Percentiles rank a stretch among this genome's conserved stretches.
Evolutionary conservation across 2,329 filamentous ascomycete species (phyloP).

Genomic region (Exophiala sideris): DNA sequence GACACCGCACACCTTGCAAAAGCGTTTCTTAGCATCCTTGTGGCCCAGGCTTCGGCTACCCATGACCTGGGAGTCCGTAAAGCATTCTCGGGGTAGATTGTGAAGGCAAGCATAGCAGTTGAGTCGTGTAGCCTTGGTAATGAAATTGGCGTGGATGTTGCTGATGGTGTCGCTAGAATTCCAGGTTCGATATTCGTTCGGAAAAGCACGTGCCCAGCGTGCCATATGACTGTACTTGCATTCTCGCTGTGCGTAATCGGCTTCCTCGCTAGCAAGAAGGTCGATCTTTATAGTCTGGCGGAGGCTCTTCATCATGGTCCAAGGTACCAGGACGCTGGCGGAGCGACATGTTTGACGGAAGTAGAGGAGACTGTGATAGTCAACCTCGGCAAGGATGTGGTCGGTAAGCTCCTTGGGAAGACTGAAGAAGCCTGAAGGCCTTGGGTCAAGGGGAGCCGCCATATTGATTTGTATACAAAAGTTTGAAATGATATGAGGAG

Average conservation of each 20-base stretch:
- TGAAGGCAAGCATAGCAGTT: slow-evolving; percentile 29
- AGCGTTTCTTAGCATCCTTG: slow-evolving; percentile 19
- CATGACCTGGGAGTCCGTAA: slow-evolving; percentile 21
- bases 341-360: slow-evolving; percentile 4
- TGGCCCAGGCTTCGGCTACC: slow-evolving; percentile 24
- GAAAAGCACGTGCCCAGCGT: slow-evolving; percentile 11
- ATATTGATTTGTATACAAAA: slow-evolving; percentile 51
- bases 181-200: slow-evolving; percentile 3
- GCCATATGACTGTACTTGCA: background rate
- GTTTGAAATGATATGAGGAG: too few relatives aligned
- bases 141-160: slow-evolving; percentile 13
- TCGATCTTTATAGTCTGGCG: background rate
- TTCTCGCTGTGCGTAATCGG: slow-evolving; percentile 1
- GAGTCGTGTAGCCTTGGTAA: slow-evolving; percentile 5
- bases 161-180: slow-evolving; percentile 5
- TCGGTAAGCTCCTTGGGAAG: slow-evolving; percentile 3
- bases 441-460: slow-evolving; percentile 41
- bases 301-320: background rate
- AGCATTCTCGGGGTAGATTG: slow-evolving; percentile 12
- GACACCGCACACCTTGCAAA: slow-evolving; percentile 25
- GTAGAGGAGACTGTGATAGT: slow-evolving; percentile 11
- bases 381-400: background rate
- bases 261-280: slow-evolving; percentile 6
- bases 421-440: slow-evolving; percentile 15
- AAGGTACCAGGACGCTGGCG: background rate